Evolutionary conservation across 495 filamentous ascomycete genomes (phyloP).

Genomic region (Neurospora sublineolata): DNA sequence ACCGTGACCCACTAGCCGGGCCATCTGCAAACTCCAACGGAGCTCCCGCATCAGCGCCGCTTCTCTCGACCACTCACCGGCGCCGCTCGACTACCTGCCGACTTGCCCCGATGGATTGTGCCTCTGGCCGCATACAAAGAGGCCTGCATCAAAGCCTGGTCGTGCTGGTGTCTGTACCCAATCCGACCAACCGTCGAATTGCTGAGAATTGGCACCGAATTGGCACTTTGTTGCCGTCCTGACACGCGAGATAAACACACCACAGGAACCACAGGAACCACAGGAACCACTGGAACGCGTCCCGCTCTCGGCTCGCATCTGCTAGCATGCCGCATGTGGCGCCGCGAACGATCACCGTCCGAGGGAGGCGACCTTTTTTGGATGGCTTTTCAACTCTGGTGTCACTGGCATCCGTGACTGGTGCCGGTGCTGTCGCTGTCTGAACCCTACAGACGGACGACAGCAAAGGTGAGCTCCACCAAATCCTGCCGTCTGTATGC

Average conservation of each 20-base stretch:
- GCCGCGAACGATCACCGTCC: neutral
- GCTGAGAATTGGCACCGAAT: slow-evolving; percentile 10
- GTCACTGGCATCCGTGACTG: neutral
- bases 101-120: slow-evolving; percentile 15
- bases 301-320: slow-evolving; percentile 2
- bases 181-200: slow-evolving; percentile 7
- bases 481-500: neutral
- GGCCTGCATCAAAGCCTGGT: slow-evolving; percentile 20
- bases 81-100: slow-evolving; percentile 5
- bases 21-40: slow-evolving; percentile 10
- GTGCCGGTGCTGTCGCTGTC: neutral
- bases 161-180: slow-evolving; percentile 15
- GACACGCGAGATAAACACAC: slow-evolving; percentile 14
- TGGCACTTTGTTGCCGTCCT: slow-evolving; percentile 18
- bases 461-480: neutral
- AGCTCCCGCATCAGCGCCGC: slow-evolving; percentile 13
- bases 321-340: neutral
- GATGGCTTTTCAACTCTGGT: neutral
- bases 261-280: neutral
- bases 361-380: neutral
- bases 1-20: slow-evolving; percentile 11
- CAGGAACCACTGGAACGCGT: slow-evolving; percentile 12
- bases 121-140: slow-evolving; percentile 26
- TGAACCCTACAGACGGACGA: neutral
- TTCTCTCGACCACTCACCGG: slow-evolving; percentile 17